Percentiles rank a stretch among this genome's conserved stretches.
Conservation (phyloP, 371 early-diverging fungal species). For the Syncephalis fuscata region DNA sequence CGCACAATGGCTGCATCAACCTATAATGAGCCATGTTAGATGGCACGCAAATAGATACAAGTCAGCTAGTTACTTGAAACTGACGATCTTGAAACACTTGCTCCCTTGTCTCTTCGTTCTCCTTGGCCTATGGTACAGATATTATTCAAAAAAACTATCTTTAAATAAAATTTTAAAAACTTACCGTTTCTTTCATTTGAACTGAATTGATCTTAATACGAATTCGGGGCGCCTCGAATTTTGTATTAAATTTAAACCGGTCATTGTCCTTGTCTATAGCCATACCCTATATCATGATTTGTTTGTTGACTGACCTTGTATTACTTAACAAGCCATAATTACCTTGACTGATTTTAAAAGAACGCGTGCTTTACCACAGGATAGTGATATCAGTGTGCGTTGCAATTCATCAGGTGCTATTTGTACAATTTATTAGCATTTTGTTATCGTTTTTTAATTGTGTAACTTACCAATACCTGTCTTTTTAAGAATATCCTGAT, state of each 20-base stretch:
- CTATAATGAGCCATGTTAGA: too few relatives aligned
- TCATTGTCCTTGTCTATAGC: conserved; percentile 22
- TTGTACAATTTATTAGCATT: not conserved
- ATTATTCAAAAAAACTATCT: too few relatives aligned
- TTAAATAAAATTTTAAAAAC: not conserved
- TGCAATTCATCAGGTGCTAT: conserved; percentile 47
- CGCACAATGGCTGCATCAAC: conserved; percentile 91
- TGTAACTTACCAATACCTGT: conserved; percentile 35
- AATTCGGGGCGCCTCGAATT: conserved; percentile 36
- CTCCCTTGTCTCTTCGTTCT: conserved; percentile 46
- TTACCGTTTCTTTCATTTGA: conserved; percentile 48
- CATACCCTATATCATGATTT: too few relatives aligned
- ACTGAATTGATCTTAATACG: conserved; percentile 71
- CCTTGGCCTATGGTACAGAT: conserved; percentile 18
- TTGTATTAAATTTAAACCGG: conserved; percentile 40
- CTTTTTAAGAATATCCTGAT: conserved; percentile 38
- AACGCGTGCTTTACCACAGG: conserved; percentile 60
- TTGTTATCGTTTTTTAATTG: not conserved
- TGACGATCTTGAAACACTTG: conserved; percentile 65
- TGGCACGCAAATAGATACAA: too few relatives aligned
- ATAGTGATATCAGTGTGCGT: conserved; percentile 67
- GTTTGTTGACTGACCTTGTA: too few relatives aligned
- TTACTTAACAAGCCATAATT: too few relatives aligned
- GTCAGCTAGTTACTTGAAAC: conserved; percentile 24
- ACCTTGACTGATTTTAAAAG: conserved; percentile 39